Percentiles rank a stretch among this genome's conserved stretches.
These are phyloP conservation scores for Aspergillus hancockii DNA, from an alignment of 495 filamentous ascomycete genomes.

Conservation along the genomic window DNA sequence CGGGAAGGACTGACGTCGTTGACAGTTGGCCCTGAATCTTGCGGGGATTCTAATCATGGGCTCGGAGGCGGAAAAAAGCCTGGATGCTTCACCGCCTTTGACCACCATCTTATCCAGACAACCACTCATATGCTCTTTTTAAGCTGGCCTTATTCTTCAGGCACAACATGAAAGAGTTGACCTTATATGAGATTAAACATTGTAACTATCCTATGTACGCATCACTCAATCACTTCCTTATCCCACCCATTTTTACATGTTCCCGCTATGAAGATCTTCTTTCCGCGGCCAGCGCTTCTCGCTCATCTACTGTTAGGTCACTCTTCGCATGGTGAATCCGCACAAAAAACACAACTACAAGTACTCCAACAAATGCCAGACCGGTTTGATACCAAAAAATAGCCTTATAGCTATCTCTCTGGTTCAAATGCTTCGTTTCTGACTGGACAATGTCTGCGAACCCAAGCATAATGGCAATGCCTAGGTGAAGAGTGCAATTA, in stretches of 20 bases:
- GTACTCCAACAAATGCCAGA: constrained; percentile 52
- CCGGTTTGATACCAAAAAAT: constrained; percentile 71
- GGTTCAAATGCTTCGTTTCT: constrained; percentile 46
- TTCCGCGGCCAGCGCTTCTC: constrained; percentile 34
- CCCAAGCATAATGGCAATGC: constrained; percentile 78
- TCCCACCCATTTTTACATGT: not conserved
- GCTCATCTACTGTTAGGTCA: constrained; percentile 70
- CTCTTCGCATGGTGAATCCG: constrained; percentile 66
- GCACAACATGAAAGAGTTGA: too few relatives aligned
- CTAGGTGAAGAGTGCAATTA: constrained; percentile 69
- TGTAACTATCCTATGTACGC: not conserved
- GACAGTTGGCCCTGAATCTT: constrained; percentile 8
- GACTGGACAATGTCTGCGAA: constrained; percentile 71
- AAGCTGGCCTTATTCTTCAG: too few relatives aligned
- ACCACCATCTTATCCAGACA: not conserved
- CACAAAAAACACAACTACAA: constrained; percentile 62
- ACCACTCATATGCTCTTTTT: not conserved
- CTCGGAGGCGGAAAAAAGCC: not conserved
- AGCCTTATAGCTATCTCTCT: constrained; percentile 56
- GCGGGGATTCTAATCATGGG: constrained; percentile 6
- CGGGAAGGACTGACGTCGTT: constrained; percentile 17
- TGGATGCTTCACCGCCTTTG: constrained; percentile 15
- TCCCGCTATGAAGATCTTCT: not conserved
- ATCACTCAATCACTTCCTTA: not conserved
- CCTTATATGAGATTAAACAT: not conserved